Evolutionary conservation across 495 filamentous ascomycete species (phyloP).

Genomic region (Hypoxylon subgilvum): DNA sequence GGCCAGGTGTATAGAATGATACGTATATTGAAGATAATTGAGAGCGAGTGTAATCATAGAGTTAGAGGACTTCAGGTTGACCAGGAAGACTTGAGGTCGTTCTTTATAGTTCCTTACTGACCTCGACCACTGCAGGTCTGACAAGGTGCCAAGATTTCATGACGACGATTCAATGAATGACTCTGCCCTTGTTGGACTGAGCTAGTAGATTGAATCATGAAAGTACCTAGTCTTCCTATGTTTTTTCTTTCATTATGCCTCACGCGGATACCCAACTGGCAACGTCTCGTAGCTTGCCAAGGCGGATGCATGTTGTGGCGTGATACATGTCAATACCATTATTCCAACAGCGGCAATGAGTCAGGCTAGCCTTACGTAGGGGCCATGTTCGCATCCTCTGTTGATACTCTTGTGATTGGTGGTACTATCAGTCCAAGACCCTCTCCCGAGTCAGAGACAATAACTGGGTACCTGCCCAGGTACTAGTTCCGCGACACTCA

Average conservation of each 20-base stretch:
- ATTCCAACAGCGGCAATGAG: too few species aligned
- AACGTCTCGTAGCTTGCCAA: not conserved
- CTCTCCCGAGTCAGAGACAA: constrained; percentile 4
- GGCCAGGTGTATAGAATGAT: constrained; percentile 10
- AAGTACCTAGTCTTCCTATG: not conserved
- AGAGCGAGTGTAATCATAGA: constrained; percentile 17
- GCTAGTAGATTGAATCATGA: constrained; percentile 16
- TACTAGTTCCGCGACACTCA: too few species aligned
- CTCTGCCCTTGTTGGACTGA: not conserved
- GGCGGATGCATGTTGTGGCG: not conserved
- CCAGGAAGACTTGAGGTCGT: not conserved
- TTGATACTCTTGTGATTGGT: not conserved
- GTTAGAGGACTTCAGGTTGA: too few species aligned
- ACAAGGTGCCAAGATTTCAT: constrained; percentile 15
- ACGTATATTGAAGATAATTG: constrained; percentile 15
- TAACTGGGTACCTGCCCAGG: too few species aligned
- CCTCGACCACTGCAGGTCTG: not conserved
- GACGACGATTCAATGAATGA: not conserved
- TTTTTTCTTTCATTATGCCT: not conserved
- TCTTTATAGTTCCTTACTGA: not conserved
- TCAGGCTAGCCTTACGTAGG: not conserved
- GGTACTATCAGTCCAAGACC: not conserved
- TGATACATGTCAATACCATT: not conserved
- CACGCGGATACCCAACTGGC: not conserved
- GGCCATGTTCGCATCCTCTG: not conserved